phyloP scores from a whole-genome alignment of 495 filamentous ascomycete species.

The Aspergillus wentii region DNA sequence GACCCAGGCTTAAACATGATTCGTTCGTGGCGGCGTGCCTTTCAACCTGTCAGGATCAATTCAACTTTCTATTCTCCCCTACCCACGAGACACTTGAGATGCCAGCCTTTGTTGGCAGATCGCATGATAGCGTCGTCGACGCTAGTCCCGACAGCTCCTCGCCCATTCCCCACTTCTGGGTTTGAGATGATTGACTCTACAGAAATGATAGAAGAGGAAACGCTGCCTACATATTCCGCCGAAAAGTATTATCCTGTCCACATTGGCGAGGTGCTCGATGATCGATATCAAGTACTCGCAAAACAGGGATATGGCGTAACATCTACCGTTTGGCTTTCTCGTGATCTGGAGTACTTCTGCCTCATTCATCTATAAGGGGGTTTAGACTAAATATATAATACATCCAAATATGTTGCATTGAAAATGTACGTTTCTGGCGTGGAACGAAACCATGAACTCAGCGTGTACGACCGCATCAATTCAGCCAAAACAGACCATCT shows the following conservation, averaged over 20 bases:
- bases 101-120: no score
- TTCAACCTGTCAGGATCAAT: no score
- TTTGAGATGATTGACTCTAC: slow-evolving; percentile 13
- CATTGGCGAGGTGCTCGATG: slow-evolving; percentile 38
- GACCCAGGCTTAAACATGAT: no score
- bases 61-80: no score
- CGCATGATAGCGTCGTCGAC: no score
- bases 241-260: slow-evolving; percentile 35
- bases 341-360: slow-evolving; percentile 33
- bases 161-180: slow-evolving; percentile 14
- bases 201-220: slow-evolving; percentile 18
- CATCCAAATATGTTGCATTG: slow-evolving; percentile 24
- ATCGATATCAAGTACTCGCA: slow-evolving; percentile 35
- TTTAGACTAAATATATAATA: slow-evolving; percentile 18
- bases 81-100: no score
- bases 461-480: slow-evolving; percentile 22
- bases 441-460: no score
- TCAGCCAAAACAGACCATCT: no score
- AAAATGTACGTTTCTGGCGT: slow-evolving; percentile 27
- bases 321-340: slow-evolving; percentile 49
- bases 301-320: slow-evolving; percentile 46
- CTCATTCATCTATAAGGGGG: slow-evolving; percentile 3
- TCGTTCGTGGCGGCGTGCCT: no score
- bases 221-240: slow-evolving; percentile 16
- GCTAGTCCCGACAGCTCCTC: no score